phyloP scores from a whole-genome alignment of 495 filamentous ascomycete species.

The Parathielavia appendiculata region DNA sequence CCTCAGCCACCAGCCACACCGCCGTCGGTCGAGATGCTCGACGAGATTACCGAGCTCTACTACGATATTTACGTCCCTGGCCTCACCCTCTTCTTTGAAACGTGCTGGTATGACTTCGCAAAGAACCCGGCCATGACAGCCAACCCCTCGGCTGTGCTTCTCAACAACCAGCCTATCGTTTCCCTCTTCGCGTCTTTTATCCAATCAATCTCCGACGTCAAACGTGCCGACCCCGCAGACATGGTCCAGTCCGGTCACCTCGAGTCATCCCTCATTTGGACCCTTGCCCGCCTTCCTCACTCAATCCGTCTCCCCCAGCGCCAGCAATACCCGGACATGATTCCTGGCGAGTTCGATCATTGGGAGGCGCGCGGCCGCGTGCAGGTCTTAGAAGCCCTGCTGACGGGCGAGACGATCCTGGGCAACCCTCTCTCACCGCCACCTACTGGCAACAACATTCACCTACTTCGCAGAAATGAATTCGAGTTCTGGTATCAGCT shows the following conservation, averaged over 20 bases:
- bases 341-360: slow-evolving; percentile 44
- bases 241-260: slow-evolving; percentile 58
- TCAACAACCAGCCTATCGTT: slow-evolving; percentile 54
- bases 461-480: slow-evolving; percentile 55
- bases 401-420: slow-evolving; percentile 61
- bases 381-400: slow-evolving; percentile 66
- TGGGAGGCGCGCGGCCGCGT: slow-evolving; percentile 60
- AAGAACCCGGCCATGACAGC: slow-evolving; percentile 30
- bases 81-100: slow-evolving; percentile 75
- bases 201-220: slow-evolving; percentile 36
- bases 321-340: slow-evolving; percentile 1
- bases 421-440: slow-evolving; percentile 52
- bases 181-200: slow-evolving; percentile 60
- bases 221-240: slow-evolving; percentile 52
- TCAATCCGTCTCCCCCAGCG: slow-evolving; percentile 27
- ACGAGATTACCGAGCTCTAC: slow-evolving; percentile 71
- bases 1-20: slow-evolving; percentile 57
- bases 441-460: slow-evolving; percentile 38
- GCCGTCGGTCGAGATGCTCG: slow-evolving; percentile 46
- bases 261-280: slow-evolving; percentile 69
- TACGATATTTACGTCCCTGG: slow-evolving; percentile 69
- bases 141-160: slow-evolving; percentile 37
- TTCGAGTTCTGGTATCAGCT: slow-evolving; percentile 77
- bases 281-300: slow-evolving; percentile 42
- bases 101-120: slow-evolving; percentile 68